Base-by-base conservation (phyloP, 768 basidiomycete genomes). In the Kwoniella pini region DNA sequence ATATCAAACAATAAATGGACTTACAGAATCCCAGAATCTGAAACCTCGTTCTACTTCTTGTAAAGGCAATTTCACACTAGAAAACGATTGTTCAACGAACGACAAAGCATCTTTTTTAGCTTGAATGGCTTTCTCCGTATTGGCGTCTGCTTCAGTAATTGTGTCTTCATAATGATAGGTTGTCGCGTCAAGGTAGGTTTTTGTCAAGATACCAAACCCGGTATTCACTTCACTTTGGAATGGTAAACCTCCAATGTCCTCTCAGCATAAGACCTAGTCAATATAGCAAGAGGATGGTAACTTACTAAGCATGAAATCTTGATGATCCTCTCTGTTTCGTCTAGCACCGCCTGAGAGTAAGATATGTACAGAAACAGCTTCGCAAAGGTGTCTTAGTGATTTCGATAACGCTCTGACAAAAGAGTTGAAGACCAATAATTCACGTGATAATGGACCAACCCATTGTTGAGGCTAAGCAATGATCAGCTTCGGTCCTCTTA, bases 141-240 rank as follows among this genome's bases (percentile, higher is more conserved):
- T 85, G 36, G 87, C 84, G 39, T 69, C 70, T 24, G 53, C 66
- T 75, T 89, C 88, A 28, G 85, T 84, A 27, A 63, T 63, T 82
- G 74, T 85, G 58, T 87, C 87, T 78, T 92, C 91, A 74, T 93
- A 83, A 77, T 91, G 88, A 45, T 90, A 91, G 49, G 93, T 84
- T 53, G 91, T 90, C 1, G 70, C 73, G 71, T 96, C 94, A 70
- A 98, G 81, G 81, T 96, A 95, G 33, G 94, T 93, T 82, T 97
- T 99, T 15, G 90, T 92, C 21, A 99, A 84, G 65, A 99, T 90
- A 3, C 96, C 96, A 79, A 97, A 97, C 19, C 94, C 96, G 0
- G 96, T 98, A 82, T 96, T 96, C 70, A 92, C 91, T 75, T 98
- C 96, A 56, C 85, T 83, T 77, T 96, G 94, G 85, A 98, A 96